Base-by-base conservation (phyloP, 805 yeast genomes). In the Myxozyma monticola region DNA sequence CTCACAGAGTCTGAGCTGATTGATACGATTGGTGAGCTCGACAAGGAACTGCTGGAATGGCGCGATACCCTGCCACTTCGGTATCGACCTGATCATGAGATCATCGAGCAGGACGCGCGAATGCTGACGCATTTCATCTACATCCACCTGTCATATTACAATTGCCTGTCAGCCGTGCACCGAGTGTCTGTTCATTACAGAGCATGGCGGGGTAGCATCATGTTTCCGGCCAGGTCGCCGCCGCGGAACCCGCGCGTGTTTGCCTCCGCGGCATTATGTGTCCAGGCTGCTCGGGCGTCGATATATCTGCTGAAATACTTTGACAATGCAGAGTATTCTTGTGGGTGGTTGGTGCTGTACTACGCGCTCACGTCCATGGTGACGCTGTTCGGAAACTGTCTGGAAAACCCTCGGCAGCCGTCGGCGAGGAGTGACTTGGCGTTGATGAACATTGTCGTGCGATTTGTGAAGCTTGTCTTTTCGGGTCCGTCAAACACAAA, bases 181-280 rank as follows among this genome's bases (percentile, higher is more conserved):
- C 47, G 59, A 26, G 45, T 55, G 52, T 60, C 63, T 10, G 24
- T 54, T 6, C 61, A 60, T 42, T 56, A 60, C 34, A 53, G 44
- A 15, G 43, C 54, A 18, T 49, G 59, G 56, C 34, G 46, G 5
- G 43, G 56, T 2, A n/a, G 28, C 8, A 25, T 17, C 14, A 20
- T 18, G 3, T 17, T 12, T 2, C 17, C 48, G n/a, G 30, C 35
- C 9, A 14, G 9, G 18, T 12, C 29, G 17, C 21, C 20, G 1
- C 46, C 50, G n/a, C 56, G 44, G 15, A 51, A 54, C 28, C 63
- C 63, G 15, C 55, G 62, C 7, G 60, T 60, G 18, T 58, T 37
- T 29, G 60, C 63, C 15, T 60, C 63, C 10, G 52, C 63, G 5
- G 61, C 56, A 12, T 33, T 60, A 15, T 60, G 63, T 33, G 61